Evolutionary conservation across 2,329 filamentous ascomycete genomes (phyloP), one percentile per base, ranked within the genome.

Genomic region (Alternaria ventricosa): DNA sequence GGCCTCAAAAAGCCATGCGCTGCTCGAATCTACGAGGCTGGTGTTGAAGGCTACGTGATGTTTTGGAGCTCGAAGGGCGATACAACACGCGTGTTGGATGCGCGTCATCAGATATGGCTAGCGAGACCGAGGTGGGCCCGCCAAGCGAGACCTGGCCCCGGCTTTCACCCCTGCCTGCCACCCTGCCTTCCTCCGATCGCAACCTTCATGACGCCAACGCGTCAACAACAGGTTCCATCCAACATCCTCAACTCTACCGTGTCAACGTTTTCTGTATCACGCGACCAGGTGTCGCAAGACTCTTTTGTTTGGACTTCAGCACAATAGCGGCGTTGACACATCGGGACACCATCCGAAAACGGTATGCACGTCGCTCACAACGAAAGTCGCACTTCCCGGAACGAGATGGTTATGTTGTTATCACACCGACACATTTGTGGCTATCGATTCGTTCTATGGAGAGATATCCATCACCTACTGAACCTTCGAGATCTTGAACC

Each of bases 401-500:
- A 36, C 33, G n/a, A 41, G 18, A 11, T 10, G 1, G 5, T 18
- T 5, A 18, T 18, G n/a, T 18, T 41, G 36, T 1, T 18, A 11
- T 41, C n/a, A 41, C 9, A 41, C n/a, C 9, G 36, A 41, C 9
- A 41, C n/a, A 18, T 41, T 27, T 2, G 6, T n/a, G 2, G 36
- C 36, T 41, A 41, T 41, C 8, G 8, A 41, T 41, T 18, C 9
- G 9, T 41, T 11, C 36, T 41, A 41, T 11, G 36, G 3, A 25
- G 11, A 11, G 1, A 3, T 1, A 13, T 10, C 8, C 8, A 27
- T n/a, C 12, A 25, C 27, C 28, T 61, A 62, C 3, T 44, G 36
- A 6, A 69, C 61, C 12, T 67, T 67, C 0, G 67, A 72, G 22
- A 77, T 71, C 64, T 77, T 78, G 44, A 76, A 78, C 0, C 74